Evolutionary conservation across 495 filamentous ascomycete species (phyloP), one percentile per base, ranked within the genome.

Genomic region (Lasiosphaeria hispida): DNA sequence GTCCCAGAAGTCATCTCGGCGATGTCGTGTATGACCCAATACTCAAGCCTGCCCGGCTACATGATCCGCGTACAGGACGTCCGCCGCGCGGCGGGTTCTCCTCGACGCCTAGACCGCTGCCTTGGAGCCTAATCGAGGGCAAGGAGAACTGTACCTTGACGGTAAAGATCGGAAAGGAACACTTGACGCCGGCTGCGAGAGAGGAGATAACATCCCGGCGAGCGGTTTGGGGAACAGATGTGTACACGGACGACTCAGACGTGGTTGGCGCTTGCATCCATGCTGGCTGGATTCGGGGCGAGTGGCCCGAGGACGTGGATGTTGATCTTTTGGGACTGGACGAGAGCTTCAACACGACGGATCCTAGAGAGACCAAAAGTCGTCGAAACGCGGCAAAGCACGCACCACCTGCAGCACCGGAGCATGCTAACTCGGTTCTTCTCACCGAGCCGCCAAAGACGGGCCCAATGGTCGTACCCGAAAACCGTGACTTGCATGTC

Each of bases 221-320:
- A 42, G 86, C 88, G 2, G 71, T 98, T 2, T 98, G 92, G 92
- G 94, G 94, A 9, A 92, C 91, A 0, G 90, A 92, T 15, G 79
- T 97, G 6, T 97, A 98, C 69, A 96, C 92, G 0, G 95, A 97
- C 63, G 95, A 98, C 73, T 96, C 91, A 0, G 95, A 98, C 67
- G 83, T 91, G 5, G 80, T 98, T 48, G 95, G 92, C 0, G 92
- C 92, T 3, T 91, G 93, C 55, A 94, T 97, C 55, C 94, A 98
- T 70, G 84, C 86, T 11, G 95, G 95, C 8, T 97, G 88, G 83
- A 87, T 98, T 56, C 85, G 88, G 9, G 94, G 93, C 23, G 90
- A 89, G 58, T 96, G 91, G 87, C 81, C 84, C 14, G 83, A 89
- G 0, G 88, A 90, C 40, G 85, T 93, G 2, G 78, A 83, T 53